Conservation (phyloP, 441 rosid species). For the Gossypium davidsonii region DNA sequence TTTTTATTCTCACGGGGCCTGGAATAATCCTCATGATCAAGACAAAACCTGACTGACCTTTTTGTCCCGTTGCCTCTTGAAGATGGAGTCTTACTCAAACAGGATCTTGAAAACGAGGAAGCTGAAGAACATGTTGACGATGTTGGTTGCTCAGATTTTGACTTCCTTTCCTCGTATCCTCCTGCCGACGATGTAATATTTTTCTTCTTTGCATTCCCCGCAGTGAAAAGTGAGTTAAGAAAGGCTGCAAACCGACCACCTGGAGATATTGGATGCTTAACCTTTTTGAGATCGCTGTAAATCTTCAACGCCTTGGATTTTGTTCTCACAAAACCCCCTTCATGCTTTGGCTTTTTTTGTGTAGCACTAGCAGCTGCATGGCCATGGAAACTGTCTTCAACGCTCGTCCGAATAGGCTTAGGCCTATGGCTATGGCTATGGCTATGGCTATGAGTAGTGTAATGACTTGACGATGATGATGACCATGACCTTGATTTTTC, state of each 20-base stretch:
- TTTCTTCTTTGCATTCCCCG: constrained; percentile 33
- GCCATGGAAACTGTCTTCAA: background rate
- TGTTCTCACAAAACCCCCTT: constrained; percentile 38
- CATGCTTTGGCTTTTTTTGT: constrained; percentile 33
- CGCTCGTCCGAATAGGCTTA: constrained; percentile 45
- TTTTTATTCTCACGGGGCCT: constrained; percentile 35
- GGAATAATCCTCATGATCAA: constrained; percentile 42
- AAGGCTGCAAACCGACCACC: constrained; percentile 55
- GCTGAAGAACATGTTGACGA: constrained; percentile 52
- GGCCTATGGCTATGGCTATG: constrained; percentile 20
- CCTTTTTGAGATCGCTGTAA: constrained; percentile 53
- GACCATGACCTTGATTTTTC: constrained; percentile 25
- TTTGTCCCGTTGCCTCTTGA: constrained; percentile 32
- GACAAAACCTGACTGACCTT: constrained; percentile 54
- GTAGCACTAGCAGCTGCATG: background rate
- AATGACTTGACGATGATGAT: constrained; percentile 30
- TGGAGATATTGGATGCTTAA: constrained; percentile 55
- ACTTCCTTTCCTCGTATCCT: constrained; percentile 15
- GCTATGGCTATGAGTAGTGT: constrained; percentile 12
- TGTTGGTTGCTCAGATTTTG: constrained; percentile 22
- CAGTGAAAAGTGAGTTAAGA: constrained; percentile 51
- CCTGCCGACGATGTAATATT: constrained; percentile 25
- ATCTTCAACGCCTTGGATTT: constrained; percentile 57
- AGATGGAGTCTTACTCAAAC: constrained; percentile 54
- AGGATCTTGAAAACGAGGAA: constrained; percentile 57